Conservation (phyloP, 768 basidiomycete genomes). For the Auricularia cornea region DNA sequence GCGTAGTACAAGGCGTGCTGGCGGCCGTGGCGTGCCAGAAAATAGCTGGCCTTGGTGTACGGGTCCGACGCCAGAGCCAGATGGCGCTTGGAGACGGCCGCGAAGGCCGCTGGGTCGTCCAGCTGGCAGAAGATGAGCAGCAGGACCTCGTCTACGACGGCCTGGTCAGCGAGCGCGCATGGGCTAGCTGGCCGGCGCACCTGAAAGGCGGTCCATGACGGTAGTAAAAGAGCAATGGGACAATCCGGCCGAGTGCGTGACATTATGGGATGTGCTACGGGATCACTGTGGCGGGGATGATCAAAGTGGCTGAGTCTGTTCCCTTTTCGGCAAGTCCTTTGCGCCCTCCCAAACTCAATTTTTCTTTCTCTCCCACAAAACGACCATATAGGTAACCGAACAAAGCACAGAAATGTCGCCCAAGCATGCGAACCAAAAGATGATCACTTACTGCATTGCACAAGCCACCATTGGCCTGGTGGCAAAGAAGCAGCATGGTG, state of each 20-base stretch:
- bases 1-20: conserved; percentile 42
- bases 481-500: no score
- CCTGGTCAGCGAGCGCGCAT: neutral
- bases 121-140: conserved; percentile 69
- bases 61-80: conserved; percentile 59
- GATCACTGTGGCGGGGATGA: neutral
- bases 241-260: neutral
- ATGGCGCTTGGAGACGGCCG: conserved; percentile 49
- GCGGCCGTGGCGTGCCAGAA: conserved; percentile 61
- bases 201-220: neutral
- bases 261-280: neutral
- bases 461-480: no score
- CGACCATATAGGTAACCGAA: no score
- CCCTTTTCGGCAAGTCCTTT: no score
- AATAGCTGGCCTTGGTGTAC: conserved; percentile 71
- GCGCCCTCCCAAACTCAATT: no score
- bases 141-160: conserved; percentile 48
- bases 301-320: no score
- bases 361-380: no score
- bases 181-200: neutral
- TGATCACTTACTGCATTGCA: no score
- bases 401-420: no score
- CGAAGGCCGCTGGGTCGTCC: conserved; percentile 52
- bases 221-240: neutral
- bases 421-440: no score